A percentile compares a stretch with the other conserved stretches of the same genome.
phyloP scores from a whole-genome alignment of 2,329 filamentous ascomycete species.

The Davidsoniella australis region DNA sequence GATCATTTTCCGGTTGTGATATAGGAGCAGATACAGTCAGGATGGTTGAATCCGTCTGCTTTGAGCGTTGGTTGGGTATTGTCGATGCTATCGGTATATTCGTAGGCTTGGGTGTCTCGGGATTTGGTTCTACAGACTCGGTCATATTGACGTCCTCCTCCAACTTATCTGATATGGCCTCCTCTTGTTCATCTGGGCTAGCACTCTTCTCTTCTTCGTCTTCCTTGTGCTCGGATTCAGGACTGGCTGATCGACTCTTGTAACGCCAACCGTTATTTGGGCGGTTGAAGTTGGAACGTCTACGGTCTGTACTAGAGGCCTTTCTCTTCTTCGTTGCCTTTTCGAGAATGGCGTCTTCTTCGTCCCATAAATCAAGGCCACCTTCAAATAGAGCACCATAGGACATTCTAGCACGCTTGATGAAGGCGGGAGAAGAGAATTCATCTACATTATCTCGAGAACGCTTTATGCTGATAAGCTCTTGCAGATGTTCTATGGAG shows the following conservation, averaged over 20 bases:
- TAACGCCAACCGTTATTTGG: slow-evolving; percentile 59
- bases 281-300: slow-evolving; percentile 25
- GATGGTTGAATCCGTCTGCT: background rate
- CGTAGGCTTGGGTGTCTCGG: background rate
- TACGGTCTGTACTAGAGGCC: slow-evolving; percentile 21
- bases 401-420: slow-evolving; percentile 53
- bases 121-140: background rate
- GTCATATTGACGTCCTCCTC: background rate
- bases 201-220: slow-evolving; percentile 12
- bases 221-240: slow-evolving; percentile 27
- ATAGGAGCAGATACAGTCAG: background rate
- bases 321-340: slow-evolving; percentile 37
- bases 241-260: slow-evolving; percentile 52
- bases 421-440: slow-evolving; percentile 65
- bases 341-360: slow-evolving; percentile 25
- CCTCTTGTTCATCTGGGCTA: slow-evolving; percentile 6
- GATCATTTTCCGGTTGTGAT: no score
- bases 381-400: slow-evolving; percentile 50
- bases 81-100: background rate
- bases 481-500: background rate
- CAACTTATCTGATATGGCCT: background rate
- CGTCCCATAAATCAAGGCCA: slow-evolving; percentile 52
- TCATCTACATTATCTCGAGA: slow-evolving; percentile 27
- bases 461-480: slow-evolving; percentile 11
- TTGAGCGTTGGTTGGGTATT: background rate